Base-by-base conservation (phyloP, 2,329 filamentous ascomycete species). In the Sclerotinia nivalis region DNA sequence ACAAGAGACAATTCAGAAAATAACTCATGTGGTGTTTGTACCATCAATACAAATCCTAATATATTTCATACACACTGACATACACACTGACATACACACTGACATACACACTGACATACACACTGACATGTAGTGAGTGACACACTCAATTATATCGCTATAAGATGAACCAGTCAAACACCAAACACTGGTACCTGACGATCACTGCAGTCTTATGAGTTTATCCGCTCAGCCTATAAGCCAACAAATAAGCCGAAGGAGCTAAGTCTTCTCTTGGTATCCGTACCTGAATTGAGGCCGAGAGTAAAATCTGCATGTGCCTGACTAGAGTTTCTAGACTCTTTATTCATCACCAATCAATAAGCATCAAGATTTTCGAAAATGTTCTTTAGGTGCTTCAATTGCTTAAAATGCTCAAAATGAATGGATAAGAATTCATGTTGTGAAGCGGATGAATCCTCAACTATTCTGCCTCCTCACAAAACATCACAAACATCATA, bases 101-200 rank as follows among this genome's bases (percentile, higher is more conserved):
- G n/a, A n/a, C 34, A 40, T 25, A 59, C 12, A 25, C 47, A 47
- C 18, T 7, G 20, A 47, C 43, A 45, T n/a, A n/a, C 43, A 4
- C 2, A 18, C 43, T 4, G 25, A 15, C 31, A n/a, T 56, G 31
- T 10, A n/a, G 34, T 58, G 55, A 25, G 22, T 37, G 34, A 40
- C 34, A 40, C 55, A n/a, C 22, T 34, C 55, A 43, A 43, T 58
- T 18, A 9, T 54, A 1, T 22, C 18, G 28, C 52, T 12, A 10
- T 34, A 28, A n/a, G 28, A 58, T 58, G 55, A 58, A 58, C 34
- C 34, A 40, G 34, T 9, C 55, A 40, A 59, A 59, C 34, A 59
- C n/a, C 55, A 59, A 59, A 59, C 55, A 40, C 55, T 13, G 55
- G 55, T 25, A 40, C 55, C 55, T 40, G 31, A 58, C 55, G 40